Evolutionary conservation across 2,329 filamentous ascomycete genomes (phyloP).

Genomic region (Penicillium sp.): DNA sequence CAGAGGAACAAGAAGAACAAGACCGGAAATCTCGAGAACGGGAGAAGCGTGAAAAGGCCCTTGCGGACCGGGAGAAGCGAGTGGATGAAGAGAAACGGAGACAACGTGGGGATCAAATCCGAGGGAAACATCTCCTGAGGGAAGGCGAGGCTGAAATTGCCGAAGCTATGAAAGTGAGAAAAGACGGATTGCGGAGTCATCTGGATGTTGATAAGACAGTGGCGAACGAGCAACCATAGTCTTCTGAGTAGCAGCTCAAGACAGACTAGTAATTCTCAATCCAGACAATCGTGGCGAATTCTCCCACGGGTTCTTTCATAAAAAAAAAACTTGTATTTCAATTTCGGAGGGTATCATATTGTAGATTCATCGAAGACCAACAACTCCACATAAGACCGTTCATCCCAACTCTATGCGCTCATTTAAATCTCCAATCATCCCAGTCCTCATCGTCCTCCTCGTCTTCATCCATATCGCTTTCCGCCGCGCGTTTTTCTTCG

Average conservation of each 20-base stretch:
- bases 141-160: constrained; percentile 43
- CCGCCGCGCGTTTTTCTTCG: constrained; percentile 29
- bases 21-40: constrained; percentile 37
- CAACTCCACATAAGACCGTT: constrained; percentile 22
- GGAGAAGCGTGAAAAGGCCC: constrained; percentile 41
- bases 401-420: constrained; percentile 12
- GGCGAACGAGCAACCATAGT: constrained; percentile 5
- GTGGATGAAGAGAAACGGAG: constrained; percentile 42
- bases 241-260: constrained; percentile 2
- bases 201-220: constrained; percentile 24
- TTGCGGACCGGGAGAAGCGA: constrained; percentile 40
- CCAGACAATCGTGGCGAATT: constrained; percentile 13
- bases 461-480: constrained; percentile 51
- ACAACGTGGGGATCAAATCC: constrained; percentile 36
- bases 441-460: constrained; percentile 54
- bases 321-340: too few species aligned
- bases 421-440: constrained; percentile 42
- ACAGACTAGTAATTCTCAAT: constrained; percentile 14
- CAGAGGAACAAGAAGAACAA: constrained; percentile 35
- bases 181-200: constrained; percentile 40
- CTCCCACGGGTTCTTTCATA: too few species aligned
- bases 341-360: constrained; percentile 34
- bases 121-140: constrained; percentile 39
- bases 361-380: constrained; percentile 26
- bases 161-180: constrained; percentile 41